Evolutionary conservation across 192 early-diverging fungal genomes (phyloP), one percentile per base, ranked within the genome.

Genomic region (Diversispora epigaea): DNA sequence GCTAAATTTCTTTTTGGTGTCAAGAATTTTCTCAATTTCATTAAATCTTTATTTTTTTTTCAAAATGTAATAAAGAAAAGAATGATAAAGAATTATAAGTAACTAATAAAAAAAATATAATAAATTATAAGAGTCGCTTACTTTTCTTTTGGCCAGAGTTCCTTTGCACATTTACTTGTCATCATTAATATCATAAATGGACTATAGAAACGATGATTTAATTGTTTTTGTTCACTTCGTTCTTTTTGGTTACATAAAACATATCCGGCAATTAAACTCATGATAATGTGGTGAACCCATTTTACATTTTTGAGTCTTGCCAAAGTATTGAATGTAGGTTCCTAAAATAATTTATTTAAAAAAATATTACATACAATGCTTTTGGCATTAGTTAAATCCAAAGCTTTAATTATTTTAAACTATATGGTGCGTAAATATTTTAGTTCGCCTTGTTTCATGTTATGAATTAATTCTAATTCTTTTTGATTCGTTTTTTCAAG

Each of bases 141-240:
- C 65, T 17, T 19, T 67, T 15, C 25, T 19, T 67, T 10, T 10
- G 65, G 65, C 65, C 65, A 67, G 47, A 25, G 4, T 67, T 21
- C 25, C 11, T 14, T 19, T 47, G 65, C 65, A 25, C 65, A 67
- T 19, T 49, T 22, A 46, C 44, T 22, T 25, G 65, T 22, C 65
- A 67, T 67, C 44, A 67, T 47, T 10, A 67, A 9, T 8, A 67
- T 67, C 15, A 45, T 67, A 22, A 67, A 46, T 15, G 65, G 65
- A 4, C 65, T 45, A 49, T 67, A 67, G 11, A 67, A 49, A 22
- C 6, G 19, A 14, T 43, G n/a, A 14, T 67, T 67, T 47, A 67
- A 21, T 49, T 67, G 43, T 45, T 67, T 41, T 41, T 19, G 19
- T n/a, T 7, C 4, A n/a, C 32, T 62, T 67, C 50, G 46, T 47